Percentiles rank a stretch among this genome's conserved stretches.
Evolutionary conservation across 2,329 filamentous ascomycete species (phyloP).

Genomic region (Sporothrix pallida): DNA sequence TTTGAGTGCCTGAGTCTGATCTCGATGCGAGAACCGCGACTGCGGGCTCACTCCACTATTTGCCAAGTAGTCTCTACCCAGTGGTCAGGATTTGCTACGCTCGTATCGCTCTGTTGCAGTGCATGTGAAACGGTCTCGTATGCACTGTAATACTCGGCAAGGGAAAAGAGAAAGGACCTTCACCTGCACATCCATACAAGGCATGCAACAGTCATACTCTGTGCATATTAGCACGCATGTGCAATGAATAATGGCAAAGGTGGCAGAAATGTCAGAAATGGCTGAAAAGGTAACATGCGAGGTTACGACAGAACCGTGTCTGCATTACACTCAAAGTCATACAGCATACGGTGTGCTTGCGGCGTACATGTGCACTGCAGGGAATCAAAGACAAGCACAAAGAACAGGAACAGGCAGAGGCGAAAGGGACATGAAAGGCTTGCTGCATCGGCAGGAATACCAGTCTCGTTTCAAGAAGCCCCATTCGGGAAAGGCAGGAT

Average conservation of each 20-base stretch:
- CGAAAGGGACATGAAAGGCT: slow-evolving; percentile 22
- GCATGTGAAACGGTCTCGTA: slow-evolving; percentile 31
- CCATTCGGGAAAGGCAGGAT: not conserved
- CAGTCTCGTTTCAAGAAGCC: slow-evolving; percentile 18
- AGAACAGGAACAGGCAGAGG: no score
- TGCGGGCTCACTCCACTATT: not conserved
- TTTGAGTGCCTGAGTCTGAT: not conserved
- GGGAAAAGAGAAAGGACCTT: not conserved
- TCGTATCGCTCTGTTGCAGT: slow-evolving; percentile 26
- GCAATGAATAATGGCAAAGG: not conserved
- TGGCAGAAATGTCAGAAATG: no score
- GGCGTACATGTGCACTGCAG: not conserved
- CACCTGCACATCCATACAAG: not conserved
- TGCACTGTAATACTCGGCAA: not conserved
- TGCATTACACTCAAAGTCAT: not conserved
- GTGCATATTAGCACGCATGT: slow-evolving; percentile 7
- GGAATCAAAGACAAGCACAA: no score
- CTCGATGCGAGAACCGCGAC: slow-evolving; percentile 7
- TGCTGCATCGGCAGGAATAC: not conserved
- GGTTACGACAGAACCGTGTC: no score
- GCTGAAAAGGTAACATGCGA: no score
- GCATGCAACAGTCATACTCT: not conserved
- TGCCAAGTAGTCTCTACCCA: not conserved
- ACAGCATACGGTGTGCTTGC: not conserved
- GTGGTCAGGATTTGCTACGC: not conserved